phyloP scores from a whole-genome alignment of 805 yeast genomes.

The Lipomyces spencermartinsiae region DNA sequence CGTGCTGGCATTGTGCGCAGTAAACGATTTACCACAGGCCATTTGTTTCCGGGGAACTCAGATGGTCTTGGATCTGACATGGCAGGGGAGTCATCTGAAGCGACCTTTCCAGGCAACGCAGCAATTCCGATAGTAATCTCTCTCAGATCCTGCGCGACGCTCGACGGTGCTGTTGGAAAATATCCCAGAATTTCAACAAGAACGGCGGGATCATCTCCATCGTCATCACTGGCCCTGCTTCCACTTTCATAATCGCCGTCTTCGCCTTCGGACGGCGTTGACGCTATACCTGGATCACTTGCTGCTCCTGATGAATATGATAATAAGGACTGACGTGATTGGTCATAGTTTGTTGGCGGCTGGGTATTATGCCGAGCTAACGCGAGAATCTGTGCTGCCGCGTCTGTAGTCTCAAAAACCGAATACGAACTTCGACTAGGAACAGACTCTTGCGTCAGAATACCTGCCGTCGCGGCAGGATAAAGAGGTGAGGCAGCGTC shows the following conservation, averaged over 20 bases:
- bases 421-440: too few species aligned
- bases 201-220: background rate
- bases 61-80: constrained; percentile 14
- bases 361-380: too few species aligned
- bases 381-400: too few species aligned
- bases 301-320: too few species aligned
- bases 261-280: background rate
- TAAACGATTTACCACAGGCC: background rate
- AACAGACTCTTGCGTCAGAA: too few species aligned
- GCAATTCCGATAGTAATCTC: constrained; percentile 14
- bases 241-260: background rate
- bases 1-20: constrained; percentile 7
- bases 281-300: too few species aligned
- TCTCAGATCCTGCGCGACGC: background rate
- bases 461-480: too few species aligned
- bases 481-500: too few species aligned
- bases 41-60: constrained; percentile 17
- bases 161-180: background rate
- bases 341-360: background rate
- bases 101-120: constrained; percentile 16
- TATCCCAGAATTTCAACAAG: background rate
- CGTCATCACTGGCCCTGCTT: constrained; percentile 15
- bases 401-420: too few species aligned
- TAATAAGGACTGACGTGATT: too few species aligned
- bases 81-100: constrained; percentile 9